phyloP scores from a whole-genome alignment of 176 grass and related monocot species.

The Triticum dicoccoides region DNA sequence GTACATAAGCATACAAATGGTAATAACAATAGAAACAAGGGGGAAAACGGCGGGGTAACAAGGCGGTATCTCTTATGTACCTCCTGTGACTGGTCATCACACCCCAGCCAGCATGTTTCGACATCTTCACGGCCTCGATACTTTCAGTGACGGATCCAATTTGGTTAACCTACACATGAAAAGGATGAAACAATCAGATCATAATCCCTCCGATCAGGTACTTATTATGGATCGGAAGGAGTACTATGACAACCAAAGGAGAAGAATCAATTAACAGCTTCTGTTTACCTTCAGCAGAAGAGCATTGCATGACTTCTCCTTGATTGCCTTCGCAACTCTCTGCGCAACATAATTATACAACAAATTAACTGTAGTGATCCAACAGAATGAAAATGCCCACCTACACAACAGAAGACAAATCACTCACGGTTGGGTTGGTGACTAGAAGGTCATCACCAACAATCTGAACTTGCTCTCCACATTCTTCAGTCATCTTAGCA shows the following conservation, averaged over 20 bases:
- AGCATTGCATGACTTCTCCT: slow-evolving; percentile 92
- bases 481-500: slow-evolving; percentile 89
- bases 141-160: slow-evolving; percentile 93
- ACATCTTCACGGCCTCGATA: slow-evolving; percentile 94
- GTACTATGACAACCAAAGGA: too few relatives aligned
- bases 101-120: slow-evolving; percentile 80
- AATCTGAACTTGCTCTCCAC: slow-evolving; percentile 83
- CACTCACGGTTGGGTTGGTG: slow-evolving; percentile 84
- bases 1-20: not conserved
- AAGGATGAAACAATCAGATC: not conserved
- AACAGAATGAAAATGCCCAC: not conserved
- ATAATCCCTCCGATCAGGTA: too few relatives aligned
- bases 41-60: not conserved
- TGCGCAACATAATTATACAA: slow-evolving; percentile 11
- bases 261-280: too few relatives aligned
- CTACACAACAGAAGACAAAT: not conserved
- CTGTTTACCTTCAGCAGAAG: slow-evolving; percentile 69
- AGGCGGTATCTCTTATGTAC: slow-evolving; percentile 6
- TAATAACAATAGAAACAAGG: not conserved
- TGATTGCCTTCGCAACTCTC: slow-evolving; percentile 91
- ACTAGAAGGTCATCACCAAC: slow-evolving; percentile 98
- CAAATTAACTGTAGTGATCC: not conserved
- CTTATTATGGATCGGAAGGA: too few relatives aligned
- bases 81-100: slow-evolving; percentile 95
- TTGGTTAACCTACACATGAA: slow-evolving; percentile 70